Conservation (phyloP, 768 basidiomycete genomes). For the Termitomyces sp. region DNA sequence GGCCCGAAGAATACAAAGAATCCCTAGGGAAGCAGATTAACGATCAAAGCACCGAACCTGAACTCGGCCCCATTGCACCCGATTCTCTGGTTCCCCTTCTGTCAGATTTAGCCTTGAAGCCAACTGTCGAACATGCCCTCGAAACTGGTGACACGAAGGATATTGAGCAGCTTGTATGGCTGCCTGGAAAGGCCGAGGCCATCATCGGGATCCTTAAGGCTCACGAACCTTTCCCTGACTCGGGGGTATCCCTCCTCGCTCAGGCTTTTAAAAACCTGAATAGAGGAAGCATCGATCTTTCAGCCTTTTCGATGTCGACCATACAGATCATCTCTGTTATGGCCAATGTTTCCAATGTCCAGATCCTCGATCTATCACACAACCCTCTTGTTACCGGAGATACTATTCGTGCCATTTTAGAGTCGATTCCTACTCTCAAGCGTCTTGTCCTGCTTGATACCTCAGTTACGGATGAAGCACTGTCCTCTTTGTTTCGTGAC, state of each 20-base stretch:
- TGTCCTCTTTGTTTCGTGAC: slow-evolving; percentile 18
- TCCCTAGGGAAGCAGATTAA: background rate
- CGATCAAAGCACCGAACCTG: no score
- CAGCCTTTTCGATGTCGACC: slow-evolving; percentile 17
- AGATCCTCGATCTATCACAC: slow-evolving; percentile 22
- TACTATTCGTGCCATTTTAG: slow-evolving; percentile 18
- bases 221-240: slow-evolving; percentile 21
- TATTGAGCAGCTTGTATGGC: slow-evolving; percentile 24
- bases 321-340: slow-evolving; percentile 20
- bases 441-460: slow-evolving; percentile 24
- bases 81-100: slow-evolving; percentile 22
- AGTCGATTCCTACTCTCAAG: slow-evolving; percentile 14
- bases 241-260: slow-evolving; percentile 20
- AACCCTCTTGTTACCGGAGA: slow-evolving; percentile 23
- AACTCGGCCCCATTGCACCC: background rate
- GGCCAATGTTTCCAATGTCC: slow-evolving; percentile 11
- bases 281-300: slow-evolving; percentile 21
- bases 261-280: slow-evolving; percentile 13
- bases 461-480: slow-evolving; percentile 14
- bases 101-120: slow-evolving; percentile 21
- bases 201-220: slow-evolving; percentile 17
- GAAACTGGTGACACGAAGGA: slow-evolving; percentile 16
- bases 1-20: slow-evolving; percentile 18
- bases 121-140: slow-evolving; percentile 22
- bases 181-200: slow-evolving; percentile 22